These are phyloP conservation scores for Dactylorhiza incarnata DNA, from an alignment of 106 monocot species.

Conservation along the genomic window DNA sequence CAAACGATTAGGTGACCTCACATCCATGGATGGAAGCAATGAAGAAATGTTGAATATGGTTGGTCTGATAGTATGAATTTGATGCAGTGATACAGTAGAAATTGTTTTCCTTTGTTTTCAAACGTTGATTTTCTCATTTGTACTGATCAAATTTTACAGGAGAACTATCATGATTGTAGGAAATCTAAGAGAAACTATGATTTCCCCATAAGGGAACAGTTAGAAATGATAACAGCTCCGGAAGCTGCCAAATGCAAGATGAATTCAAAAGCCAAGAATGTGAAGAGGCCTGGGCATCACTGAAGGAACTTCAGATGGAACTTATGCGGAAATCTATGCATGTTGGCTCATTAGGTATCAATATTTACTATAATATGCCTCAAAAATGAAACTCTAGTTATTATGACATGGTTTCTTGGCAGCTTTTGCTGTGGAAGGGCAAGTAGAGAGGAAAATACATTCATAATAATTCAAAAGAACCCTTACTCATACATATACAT, in stretches of 20 bases:
- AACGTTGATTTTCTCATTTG: neutral
- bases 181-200: constrained; percentile 43
- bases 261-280: constrained; percentile 64
- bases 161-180: constrained; percentile 27
- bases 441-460: no score
- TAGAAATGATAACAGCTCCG: constrained; percentile 31
- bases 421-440: constrained; percentile 96
- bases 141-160: constrained; percentile 28
- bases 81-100: neutral
- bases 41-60: constrained; percentile 1
- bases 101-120: neutral
- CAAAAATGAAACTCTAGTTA: neutral
- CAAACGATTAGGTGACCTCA: neutral
- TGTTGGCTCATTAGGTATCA: constrained; percentile 90
- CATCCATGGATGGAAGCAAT: neutral
- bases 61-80: neutral
- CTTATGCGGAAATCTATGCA: constrained; percentile 92
- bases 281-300: constrained; percentile 56
- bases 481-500: no score
- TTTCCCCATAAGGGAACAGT: constrained; percentile 32
- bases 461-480: no score
- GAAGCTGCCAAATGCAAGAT: constrained; percentile 46
- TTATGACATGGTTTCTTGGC: neutral
- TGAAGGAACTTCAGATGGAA: constrained; percentile 68
- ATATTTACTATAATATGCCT: constrained; percentile 3